Evolutionary conservation across 1,284 basidiomycete species (phyloP).

Genomic region (Veloboletus limbatus): DNA sequence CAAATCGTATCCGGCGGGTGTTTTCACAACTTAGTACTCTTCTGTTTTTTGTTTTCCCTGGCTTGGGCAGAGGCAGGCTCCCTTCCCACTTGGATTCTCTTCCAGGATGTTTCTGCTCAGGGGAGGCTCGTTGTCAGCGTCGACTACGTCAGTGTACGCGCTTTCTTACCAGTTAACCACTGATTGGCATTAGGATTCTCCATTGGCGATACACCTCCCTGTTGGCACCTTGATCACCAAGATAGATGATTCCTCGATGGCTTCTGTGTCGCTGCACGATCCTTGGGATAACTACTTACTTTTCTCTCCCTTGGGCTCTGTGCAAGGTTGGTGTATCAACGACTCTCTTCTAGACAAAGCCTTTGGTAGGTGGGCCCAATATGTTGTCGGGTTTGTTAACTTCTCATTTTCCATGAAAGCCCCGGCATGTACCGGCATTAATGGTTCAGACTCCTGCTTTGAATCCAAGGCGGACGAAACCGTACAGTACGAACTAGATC

Average conservation of each 20-base stretch:
- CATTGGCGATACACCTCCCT: constrained; percentile 49
- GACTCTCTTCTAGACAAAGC: constrained; percentile 10
- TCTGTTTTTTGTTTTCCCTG: constrained; percentile 37
- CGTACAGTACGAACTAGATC: constrained; percentile 49
- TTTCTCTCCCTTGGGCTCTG: constrained; percentile 15
- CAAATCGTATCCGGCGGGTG: constrained; percentile 65
- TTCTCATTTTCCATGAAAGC: constrained; percentile 25
- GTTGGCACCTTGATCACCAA: constrained; percentile 52
- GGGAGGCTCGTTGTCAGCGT: constrained; percentile 54
- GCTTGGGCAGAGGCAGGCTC: constrained; percentile 31
- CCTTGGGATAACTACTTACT: constrained; percentile 50
- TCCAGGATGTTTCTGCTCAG: constrained; percentile 44
- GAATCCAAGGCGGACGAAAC: constrained; percentile 25
- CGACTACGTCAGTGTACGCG: constrained; percentile 40
- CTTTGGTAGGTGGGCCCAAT: constrained; percentile 12
- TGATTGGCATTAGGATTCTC: constrained; percentile 47
- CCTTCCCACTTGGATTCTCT: constrained; percentile 40
- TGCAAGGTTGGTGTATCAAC: constrained; percentile 60
- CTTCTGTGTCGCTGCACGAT: constrained; percentile 26
- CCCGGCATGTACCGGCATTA: constrained; percentile 7
- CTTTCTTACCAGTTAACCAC: not conserved
- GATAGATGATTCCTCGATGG: constrained; percentile 54
- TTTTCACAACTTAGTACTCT: constrained; percentile 63
- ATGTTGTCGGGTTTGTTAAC: constrained; percentile 17
- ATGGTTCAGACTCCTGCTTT: constrained; percentile 44